Conservation (phyloP, 2,329 filamentous ascomycete species). For the Madurella fahalii region DNA sequence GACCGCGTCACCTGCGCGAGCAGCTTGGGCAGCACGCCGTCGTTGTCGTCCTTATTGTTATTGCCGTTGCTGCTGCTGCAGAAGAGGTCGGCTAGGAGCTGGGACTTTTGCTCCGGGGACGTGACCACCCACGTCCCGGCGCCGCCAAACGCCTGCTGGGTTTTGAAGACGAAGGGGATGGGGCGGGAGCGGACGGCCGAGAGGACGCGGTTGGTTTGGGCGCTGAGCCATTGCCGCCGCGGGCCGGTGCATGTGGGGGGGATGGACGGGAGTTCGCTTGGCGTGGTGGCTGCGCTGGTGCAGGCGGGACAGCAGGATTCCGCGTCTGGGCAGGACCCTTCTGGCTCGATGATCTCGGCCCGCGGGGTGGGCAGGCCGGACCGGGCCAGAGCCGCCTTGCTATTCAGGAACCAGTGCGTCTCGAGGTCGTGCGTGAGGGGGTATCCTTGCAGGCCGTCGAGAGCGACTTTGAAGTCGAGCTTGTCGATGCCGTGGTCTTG, state of each 20-base stretch:
- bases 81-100: constrained; percentile 26
- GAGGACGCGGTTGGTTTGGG: constrained; percentile 28
- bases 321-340: constrained; percentile 18
- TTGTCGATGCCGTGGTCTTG: constrained; percentile 28
- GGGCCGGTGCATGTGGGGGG: constrained; percentile 27
- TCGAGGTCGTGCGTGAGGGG: constrained; percentile 29
- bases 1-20: constrained; percentile 29
- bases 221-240: constrained; percentile 29
- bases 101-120: constrained; percentile 26
- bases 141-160: constrained; percentile 36
- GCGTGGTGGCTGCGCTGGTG: constrained; percentile 1
- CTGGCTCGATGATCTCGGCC: constrained; percentile 27
- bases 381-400: constrained; percentile 33
- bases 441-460: constrained; percentile 31
- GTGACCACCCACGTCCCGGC: constrained; percentile 35
- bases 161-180: constrained; percentile 37
- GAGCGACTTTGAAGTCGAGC: constrained; percentile 29
- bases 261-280: constrained; percentile 23
- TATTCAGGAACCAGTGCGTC: constrained; percentile 35
- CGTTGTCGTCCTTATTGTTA: neutral
- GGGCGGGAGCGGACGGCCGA: constrained; percentile 22
- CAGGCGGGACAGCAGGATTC: constrained; percentile 28
- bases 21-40: constrained; percentile 29
- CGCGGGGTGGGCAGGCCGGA: constrained; percentile 34
- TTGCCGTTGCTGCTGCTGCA: neutral